Base-by-base conservation (phyloP, 1,284 basidiomycete species). In the Rhodotorula mucilaginosa region DNA sequence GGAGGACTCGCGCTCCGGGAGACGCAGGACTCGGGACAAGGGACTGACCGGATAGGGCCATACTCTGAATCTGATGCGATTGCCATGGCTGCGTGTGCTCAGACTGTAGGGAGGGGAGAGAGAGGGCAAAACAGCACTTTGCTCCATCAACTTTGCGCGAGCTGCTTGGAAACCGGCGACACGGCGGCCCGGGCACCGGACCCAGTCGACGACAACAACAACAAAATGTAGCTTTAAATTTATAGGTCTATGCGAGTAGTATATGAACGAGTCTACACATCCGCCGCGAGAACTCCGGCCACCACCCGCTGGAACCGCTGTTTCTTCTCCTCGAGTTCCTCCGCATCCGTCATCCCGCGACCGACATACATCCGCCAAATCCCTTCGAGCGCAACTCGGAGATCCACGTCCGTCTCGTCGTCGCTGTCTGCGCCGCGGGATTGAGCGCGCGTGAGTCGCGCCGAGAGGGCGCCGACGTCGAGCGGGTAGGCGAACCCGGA, bases 51-150 rank as follows among this genome's bases (percentile, higher is more conserved):
- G 26, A 46, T 21, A 2, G 44, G 44, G 1, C 54, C 54, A 56
- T 56, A 56, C 54, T 56, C 54, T 26, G 54, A 56, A 21, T 56
- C 54, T 56, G 54, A 56, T 56, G 54, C 54, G 54, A 56, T 56
- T 5, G 54, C 54, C 54, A 56, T 56, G 51, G 7, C 21, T 23
- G 51, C 3, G 51, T 23, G 21, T 26, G 52, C n/a, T 12, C 10
- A 54, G 52, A 19, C 49, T 23, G 49, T 23, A 13, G 23, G 8
- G 18, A 51, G 49, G 19, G 23, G 49, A 51, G 49, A 23, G 49
- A 18, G 18, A 51, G 15, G 48, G 23, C 5, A 49, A 49, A 49
- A 23, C 48, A 10, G 18, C 49, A 23, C 19, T 23, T 23, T 18
- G 49, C 5, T 26, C 26, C 26, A 49, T 16, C 48, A 49, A 49